Evolutionary conservation across 768 basidiomycete genomes (phyloP).

Genomic region (Lactarius akahatsu): DNA sequence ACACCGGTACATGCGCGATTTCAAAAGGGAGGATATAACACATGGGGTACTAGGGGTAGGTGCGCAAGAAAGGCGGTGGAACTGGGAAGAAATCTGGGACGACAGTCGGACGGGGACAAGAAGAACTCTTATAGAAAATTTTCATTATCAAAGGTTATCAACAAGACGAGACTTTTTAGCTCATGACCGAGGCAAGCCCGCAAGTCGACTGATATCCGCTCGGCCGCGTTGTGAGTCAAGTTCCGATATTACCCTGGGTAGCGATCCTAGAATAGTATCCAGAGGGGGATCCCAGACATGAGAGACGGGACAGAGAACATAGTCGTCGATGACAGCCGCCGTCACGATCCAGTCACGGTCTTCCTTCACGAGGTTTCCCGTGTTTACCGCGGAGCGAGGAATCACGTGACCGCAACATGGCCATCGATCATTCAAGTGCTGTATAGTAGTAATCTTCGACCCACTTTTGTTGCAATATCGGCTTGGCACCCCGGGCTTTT

Average conservation of each 20-base stretch:
- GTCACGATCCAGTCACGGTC: too few relatives aligned
- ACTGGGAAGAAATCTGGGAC: background rate
- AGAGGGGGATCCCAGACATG: too few relatives aligned
- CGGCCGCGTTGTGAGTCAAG: background rate
- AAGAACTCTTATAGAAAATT: background rate
- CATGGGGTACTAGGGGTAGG: background rate
- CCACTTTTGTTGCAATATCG: too few relatives aligned
- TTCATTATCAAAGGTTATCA: background rate
- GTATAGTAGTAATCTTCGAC: too few relatives aligned
- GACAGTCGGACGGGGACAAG: background rate
- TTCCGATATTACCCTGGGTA: background rate
- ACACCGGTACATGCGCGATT: constrained; percentile 54
- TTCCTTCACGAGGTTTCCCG: too few relatives aligned
- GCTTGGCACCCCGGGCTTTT: too few relatives aligned
- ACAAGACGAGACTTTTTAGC: background rate
- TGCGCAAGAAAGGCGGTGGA: background rate
- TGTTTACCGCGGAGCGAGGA: too few relatives aligned
- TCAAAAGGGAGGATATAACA: constrained; percentile 18
- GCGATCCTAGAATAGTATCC: too few relatives aligned
- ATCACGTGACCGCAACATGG: too few relatives aligned
- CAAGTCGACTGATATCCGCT: background rate
- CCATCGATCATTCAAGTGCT: too few relatives aligned
- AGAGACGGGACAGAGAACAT: too few relatives aligned
- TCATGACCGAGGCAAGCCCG: background rate
- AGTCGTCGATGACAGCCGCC: too few relatives aligned